Evolutionary conservation across 164 flowering plant genomes (phyloP).

Genomic region (Aristolochia fimbriata): DNA sequence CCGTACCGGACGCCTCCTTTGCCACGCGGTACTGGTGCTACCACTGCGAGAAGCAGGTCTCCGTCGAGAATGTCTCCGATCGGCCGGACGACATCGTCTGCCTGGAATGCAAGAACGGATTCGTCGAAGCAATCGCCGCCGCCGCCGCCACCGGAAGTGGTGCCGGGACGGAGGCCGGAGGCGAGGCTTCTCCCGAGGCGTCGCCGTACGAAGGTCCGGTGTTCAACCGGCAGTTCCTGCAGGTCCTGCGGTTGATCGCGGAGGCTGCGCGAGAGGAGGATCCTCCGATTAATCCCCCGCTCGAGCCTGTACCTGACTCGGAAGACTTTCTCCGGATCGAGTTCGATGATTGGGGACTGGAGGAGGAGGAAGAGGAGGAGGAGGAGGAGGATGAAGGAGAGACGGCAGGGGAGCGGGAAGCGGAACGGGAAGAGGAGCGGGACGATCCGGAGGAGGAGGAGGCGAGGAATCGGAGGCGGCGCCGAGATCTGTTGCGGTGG

Average conservation of each 20-base stretch:
- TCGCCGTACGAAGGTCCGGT: slow-evolving; percentile 25
- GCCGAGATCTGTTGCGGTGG: slow-evolving; percentile 42
- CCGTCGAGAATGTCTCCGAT: slow-evolving; percentile 47
- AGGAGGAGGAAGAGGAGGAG: slow-evolving; percentile 19
- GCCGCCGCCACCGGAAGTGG: slow-evolving; percentile 7
- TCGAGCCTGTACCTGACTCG: slow-evolving; percentile 17
- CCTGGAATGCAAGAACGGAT: slow-evolving; percentile 56
- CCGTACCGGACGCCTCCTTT: slow-evolving; percentile 11
- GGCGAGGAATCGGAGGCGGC: slow-evolving; percentile 21
- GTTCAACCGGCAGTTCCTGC: slow-evolving; percentile 45
- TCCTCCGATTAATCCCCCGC: slow-evolving; percentile 18
- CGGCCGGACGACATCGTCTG: slow-evolving; percentile 47
- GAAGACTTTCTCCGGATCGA: slow-evolving; percentile 62
- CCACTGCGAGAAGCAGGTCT: slow-evolving; percentile 63
- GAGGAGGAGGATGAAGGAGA: slow-evolving; percentile 14
- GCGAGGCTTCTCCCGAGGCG: slow-evolving; percentile 1
- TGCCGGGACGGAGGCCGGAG: too few species aligned
- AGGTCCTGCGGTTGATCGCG: slow-evolving; percentile 47
- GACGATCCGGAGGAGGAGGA: slow-evolving; percentile 7
- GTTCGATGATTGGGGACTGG: slow-evolving; percentile 50
- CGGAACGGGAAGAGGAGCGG: slow-evolving; percentile 7
- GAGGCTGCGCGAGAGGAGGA: slow-evolving; percentile 38
- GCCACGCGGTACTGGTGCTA: slow-evolving; percentile 56
- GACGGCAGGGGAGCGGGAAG: slow-evolving; percentile 12
- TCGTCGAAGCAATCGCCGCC: slow-evolving; percentile 7